Conservation (phyloP, 2,329 filamentous ascomycete genomes). For the Hirsutella rhossiliensis region DNA sequence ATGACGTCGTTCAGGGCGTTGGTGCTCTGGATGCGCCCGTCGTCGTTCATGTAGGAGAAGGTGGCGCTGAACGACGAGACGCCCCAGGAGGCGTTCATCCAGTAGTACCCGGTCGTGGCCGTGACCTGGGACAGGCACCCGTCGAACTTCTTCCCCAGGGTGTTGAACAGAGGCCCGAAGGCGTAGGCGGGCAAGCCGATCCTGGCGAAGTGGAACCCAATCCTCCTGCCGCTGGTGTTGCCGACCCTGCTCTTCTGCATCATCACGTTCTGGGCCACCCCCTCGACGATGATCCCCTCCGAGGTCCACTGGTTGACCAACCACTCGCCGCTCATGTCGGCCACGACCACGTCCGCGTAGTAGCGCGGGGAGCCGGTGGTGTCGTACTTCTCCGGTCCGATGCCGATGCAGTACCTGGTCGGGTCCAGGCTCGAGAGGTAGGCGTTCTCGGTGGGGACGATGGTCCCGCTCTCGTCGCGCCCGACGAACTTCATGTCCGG, state of each 20-base stretch:
- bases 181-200: background rate
- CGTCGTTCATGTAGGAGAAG: background rate
- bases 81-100: background rate
- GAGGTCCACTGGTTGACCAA: background rate
- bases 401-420: background rate
- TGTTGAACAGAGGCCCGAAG: background rate
- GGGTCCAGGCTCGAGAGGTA: background rate
- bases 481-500: background rate
- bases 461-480: background rate
- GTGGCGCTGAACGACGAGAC: background rate
- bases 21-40: background rate
- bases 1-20: background rate
- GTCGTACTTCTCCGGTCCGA: background rate
- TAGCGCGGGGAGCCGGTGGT: background rate
- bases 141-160: background rate
- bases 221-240: background rate
- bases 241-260: background rate
- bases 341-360: background rate
- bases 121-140: background rate
- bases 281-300: background rate
- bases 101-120: background rate
- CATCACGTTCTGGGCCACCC: background rate
- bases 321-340: background rate
- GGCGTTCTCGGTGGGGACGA: background rate
- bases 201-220: background rate